Percentiles rank a stretch among this genome's conserved stretches.
phyloP scores from a whole-genome alignment of 1,139 yeast species.

The Saccharomyces pastorianus region DNA sequence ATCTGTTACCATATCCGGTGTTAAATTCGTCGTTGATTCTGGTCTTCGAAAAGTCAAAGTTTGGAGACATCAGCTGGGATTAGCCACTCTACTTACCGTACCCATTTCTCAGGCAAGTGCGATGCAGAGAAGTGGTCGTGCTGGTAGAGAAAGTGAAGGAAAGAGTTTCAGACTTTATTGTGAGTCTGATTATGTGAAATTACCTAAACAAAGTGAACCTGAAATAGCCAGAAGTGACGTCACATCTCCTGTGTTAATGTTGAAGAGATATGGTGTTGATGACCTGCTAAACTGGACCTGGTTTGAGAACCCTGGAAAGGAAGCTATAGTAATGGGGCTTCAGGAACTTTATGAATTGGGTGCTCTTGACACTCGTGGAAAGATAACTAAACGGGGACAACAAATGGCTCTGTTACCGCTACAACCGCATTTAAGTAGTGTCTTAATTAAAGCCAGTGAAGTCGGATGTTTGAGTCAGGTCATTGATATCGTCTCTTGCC shows the following conservation, averaged over 20 bases:
- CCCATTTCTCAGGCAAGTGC: constrained; percentile 95
- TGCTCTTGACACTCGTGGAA: constrained; percentile 71
- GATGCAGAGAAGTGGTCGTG: constrained; percentile 93
- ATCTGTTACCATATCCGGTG: constrained; percentile 91
- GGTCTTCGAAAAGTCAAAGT: constrained; percentile 90
- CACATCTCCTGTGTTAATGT: constrained; percentile 70
- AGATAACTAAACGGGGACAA: constrained; percentile 66
- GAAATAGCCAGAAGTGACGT: constrained; percentile 85
- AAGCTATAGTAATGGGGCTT: constrained; percentile 67
- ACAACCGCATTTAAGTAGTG: constrained; percentile 88
- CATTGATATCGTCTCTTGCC: constrained; percentile 82
- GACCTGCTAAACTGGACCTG: constrained; percentile 84
- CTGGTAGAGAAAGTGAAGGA: constrained; percentile 94
- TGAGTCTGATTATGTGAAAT: constrained; percentile 53
- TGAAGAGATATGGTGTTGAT: constrained; percentile 75
- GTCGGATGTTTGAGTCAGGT: constrained; percentile 54
- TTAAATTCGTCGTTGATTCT: constrained; percentile 85
- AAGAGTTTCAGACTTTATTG: constrained; percentile 80
- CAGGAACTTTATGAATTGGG: constrained; percentile 69
- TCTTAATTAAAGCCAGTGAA: constrained; percentile 61
- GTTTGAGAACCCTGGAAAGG: constrained; percentile 85
- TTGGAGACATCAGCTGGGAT: constrained; percentile 87
- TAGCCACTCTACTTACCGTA: constrained; percentile 82
- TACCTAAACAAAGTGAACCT: constrained; percentile 80
- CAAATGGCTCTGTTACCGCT: constrained; percentile 86